Evolutionary conservation across 305 asterid species (phyloP), one percentile per base, ranked within the genome.

Genomic region (Coffea humblotiana): DNA sequence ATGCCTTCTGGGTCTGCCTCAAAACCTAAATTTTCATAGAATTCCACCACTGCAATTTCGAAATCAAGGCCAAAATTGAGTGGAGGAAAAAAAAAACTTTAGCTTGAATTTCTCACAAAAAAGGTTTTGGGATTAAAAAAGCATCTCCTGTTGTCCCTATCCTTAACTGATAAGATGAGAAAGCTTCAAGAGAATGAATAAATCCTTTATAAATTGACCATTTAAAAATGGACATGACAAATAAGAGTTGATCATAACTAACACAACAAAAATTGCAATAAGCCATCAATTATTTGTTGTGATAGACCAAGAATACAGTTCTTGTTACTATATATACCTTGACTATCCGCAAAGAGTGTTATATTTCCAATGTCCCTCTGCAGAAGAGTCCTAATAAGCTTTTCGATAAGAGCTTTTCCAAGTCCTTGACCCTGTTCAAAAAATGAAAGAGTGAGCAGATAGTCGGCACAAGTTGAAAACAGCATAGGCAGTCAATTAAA

Each of bases 1-100:
- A 96, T 96, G 81, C 99, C 99, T 88, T 96, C 99, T 0, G 98
- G 99, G 69, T 96, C 99, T 32, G 98, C 85, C 82, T 93, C 91
- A 70, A 96, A 96, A 43, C 98, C 99, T 23, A 96, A 90, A 82
- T 92, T 94, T 81, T 77, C 86, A 70, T 93, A 94, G 89, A 94
- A 96, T 47, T 94, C 99, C 88, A 94, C 95, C 70, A 96, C 99
- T 96, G 94, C 90, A 90, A 74, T 73, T 80, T 83, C 82, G 84
- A 16, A 80, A 82, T 16, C 43, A 14, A 65, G 77, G 19, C 58
- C 14, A 16, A 11, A 7, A 48, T 48, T 1, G 13, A 48, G 13
- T 1, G 13, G 16, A 8, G 11, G 11, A 11, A 48, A 48, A 54
- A 82, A 80, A 77, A 69, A 43, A 61, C 29, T 47, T 82, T 47